Evolutionary conservation across 352 stramenopile genomes (phyloP), one percentile per base, ranked within the genome.

Genomic region (Pythium biforme): DNA sequence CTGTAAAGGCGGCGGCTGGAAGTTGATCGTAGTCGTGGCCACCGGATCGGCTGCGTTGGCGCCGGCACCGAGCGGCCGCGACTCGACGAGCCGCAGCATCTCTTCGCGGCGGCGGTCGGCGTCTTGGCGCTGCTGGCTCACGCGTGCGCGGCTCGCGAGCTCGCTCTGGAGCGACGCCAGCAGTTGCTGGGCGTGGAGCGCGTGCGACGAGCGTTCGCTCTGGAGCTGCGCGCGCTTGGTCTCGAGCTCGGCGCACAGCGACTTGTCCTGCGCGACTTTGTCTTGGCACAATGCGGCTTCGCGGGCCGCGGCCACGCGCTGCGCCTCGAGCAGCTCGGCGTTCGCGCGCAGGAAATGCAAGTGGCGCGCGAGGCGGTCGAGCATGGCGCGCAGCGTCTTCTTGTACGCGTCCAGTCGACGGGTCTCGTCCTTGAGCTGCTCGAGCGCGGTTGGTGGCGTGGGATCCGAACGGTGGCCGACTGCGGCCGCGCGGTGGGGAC

Each of bases 341-440:
- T 75, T 81, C 15, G 79, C 79, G 9, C 69, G 56, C 0, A 76
- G 27, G n/a, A 79, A 76, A 5, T 76, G 68, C 3, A 73, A 50
- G 25, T 81, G 66, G 17, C 72, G 69, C 14, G 56, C 27, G 3
- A 87, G 50, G 4, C 78, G 75, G 3, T 83, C 75, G 22, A 78
- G 64, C 64, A 88, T 72, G n/a, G 70, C 65, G 2, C 62, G 62
- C 14, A 90, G 57, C 31, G 73, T 73, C 66, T 85, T 84, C 54
- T 82, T 83, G 75, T 88, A 90, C 19, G 68, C 59, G 7, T 83
- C 76, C 34, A 78, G 70, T 20, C 69, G 76, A 2, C 62, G 69
- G 22, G 81, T 72, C 40, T 90, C 63, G 17, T 83, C 58, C 62
- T 81, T 72, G 29, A 88, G 63, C 27, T 43, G 50, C 1, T 55